Base-by-base conservation (phyloP, 2,329 filamentous ascomycete genomes). In the Simplicillium aogashimaense region DNA sequence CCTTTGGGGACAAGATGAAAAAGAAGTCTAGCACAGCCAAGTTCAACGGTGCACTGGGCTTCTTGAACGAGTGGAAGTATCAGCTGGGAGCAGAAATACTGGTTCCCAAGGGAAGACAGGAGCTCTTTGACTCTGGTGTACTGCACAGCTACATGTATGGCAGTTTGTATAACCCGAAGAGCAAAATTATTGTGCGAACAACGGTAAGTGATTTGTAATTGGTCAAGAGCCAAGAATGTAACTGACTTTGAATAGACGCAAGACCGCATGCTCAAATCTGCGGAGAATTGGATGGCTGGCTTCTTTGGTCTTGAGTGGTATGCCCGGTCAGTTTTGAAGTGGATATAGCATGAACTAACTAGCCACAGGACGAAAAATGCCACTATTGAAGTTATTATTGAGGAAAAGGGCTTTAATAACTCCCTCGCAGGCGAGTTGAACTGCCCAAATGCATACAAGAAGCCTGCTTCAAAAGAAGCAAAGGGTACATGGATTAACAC, bases 281-380 rank as follows among this genome's bases (percentile, higher is more conserved):
- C 83, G 3, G 83, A 88, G 57, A 83, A 88, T 57, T 88, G 86
- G 59, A 63, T 87, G 53, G 80, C 83, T 6, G 84, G 84, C 0
- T 88, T 88, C 63, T 88, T 88, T 53, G 83, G 83, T 1, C 69
- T 86, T 0, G 74, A 81, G 36, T 88, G 83, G 67, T 69, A 50
- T 28, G 59, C 9, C 9, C 20, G 9, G 20, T 25, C 20, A 5
- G 20, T 5, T 25, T 5, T 6, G 9, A 25, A 25, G 9, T 25
- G 9, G 20, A n/a, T 25, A 9, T 25, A 6, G 9, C 14, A 16
- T 11, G 14, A 15, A 6, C 17, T 17, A 33, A n/a, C 30, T 7
- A 6, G 20, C 25, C 7, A 10, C 17, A 70, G 67, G 83, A 70
- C 77, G 2, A 70, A 78, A 25, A 84, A 86, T 52, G 82, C 72